phyloP scores from a whole-genome alignment of 2,329 filamentous ascomycete genomes.

The Leptographium lundbergii region DNA sequence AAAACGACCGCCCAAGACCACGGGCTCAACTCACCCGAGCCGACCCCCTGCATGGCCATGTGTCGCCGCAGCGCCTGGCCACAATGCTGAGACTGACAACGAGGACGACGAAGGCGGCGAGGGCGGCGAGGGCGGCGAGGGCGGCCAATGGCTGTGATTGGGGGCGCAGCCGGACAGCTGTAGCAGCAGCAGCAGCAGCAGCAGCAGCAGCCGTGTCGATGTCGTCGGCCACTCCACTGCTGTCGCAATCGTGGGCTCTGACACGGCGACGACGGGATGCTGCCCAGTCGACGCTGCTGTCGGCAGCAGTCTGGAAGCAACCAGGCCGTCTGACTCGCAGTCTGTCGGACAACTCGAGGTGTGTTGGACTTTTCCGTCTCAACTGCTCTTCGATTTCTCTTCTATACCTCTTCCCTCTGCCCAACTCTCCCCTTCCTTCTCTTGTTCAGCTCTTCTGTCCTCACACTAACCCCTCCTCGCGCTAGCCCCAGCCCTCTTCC shows the following conservation, averaged over 20 bases:
- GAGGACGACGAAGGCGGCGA: slow-evolving; percentile 2
- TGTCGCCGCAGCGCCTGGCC: neutral
- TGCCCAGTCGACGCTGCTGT: too few species aligned
- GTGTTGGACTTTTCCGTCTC: too few species aligned
- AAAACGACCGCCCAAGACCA: neutral
- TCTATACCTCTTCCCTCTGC: neutral
- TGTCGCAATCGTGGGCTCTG: too few species aligned
- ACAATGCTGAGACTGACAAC: slow-evolving; percentile 10
- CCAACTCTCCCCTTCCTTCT: neutral
- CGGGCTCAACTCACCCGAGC: neutral
- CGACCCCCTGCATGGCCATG: neutral
- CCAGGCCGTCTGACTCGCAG: neutral
- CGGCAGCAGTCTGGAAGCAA: too few species aligned
- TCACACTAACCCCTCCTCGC: neutral
- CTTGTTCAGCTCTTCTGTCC: neutral
- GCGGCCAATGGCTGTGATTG: neutral
- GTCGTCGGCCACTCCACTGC: neutral
- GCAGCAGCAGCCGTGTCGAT: neutral
- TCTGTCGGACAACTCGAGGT: neutral
- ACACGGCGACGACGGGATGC: too few species aligned
- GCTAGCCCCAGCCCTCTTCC: neutral
- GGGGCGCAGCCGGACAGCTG: neutral
- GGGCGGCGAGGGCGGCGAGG: neutral
- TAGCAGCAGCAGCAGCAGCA: neutral
- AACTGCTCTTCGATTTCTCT: neutral